phyloP scores from a whole-genome alignment of 495 filamentous ascomycete species.

The Tuber calosporum region DNA sequence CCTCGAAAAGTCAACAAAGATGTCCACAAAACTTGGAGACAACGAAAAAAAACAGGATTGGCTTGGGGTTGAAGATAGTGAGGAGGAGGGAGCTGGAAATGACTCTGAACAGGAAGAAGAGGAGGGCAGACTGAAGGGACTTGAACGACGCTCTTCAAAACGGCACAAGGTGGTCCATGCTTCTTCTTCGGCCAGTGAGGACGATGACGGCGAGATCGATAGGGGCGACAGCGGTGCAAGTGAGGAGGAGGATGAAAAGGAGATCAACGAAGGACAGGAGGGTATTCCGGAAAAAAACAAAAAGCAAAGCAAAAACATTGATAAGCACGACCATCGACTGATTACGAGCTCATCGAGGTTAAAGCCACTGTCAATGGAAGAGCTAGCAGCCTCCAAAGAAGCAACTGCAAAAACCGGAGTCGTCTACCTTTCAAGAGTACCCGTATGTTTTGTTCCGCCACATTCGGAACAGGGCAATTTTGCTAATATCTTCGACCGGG shows the following conservation, averaged over 20 bases:
- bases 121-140: slow-evolving; percentile 27
- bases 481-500: not conserved
- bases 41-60: slow-evolving; percentile 22
- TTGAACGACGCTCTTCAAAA: slow-evolving; percentile 49
- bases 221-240: slow-evolving; percentile 41
- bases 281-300: slow-evolving; percentile 3
- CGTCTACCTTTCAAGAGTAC: slow-evolving; percentile 81
- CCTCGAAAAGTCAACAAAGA: not conserved
- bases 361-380: slow-evolving; percentile 53
- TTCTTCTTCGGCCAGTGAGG: slow-evolving; percentile 40
- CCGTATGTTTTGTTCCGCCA: slow-evolving; percentile 41
- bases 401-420: slow-evolving; percentile 64
- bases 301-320: slow-evolving; percentile 17
- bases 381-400: slow-evolving; percentile 52
- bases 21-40: slow-evolving; percentile 5
- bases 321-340: slow-evolving; percentile 42
- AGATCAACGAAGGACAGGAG: slow-evolving; percentile 18
- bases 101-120: slow-evolving; percentile 22
- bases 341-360: slow-evolving; percentile 31
- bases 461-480: not conserved
- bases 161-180: slow-evolving; percentile 52
- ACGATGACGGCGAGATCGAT: slow-evolving; percentile 46
- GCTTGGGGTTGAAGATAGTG: slow-evolving; percentile 34
- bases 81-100: slow-evolving; percentile 17
- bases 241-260: slow-evolving; percentile 40